These are phyloP conservation scores for Gyrodon lividus DNA, from an alignment of 768 basidiomycete species.

Conservation along the genomic window DNA sequence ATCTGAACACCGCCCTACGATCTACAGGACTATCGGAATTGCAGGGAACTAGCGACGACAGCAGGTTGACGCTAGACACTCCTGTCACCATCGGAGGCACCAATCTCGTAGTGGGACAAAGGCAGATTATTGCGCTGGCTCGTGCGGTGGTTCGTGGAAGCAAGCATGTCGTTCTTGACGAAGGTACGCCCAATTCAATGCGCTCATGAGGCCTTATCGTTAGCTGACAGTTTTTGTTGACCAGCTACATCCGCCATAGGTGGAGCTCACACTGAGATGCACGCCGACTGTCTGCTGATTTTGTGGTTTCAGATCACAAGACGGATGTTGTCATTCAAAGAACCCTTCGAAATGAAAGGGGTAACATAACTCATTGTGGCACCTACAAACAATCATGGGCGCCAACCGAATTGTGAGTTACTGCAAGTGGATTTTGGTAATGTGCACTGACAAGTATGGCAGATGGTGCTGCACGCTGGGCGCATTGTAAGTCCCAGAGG, in stretches of 20 bases:
- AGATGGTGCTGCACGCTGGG: conserved; percentile 14
- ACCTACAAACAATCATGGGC: conserved; percentile 9
- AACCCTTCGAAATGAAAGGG: conserved; percentile 4
- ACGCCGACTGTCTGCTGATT: not conserved
- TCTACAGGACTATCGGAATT: conserved; percentile 37
- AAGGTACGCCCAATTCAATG: conserved; percentile 21
- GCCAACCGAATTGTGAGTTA: conserved; percentile 7
- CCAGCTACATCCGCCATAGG: conserved; percentile 13
- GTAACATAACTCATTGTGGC: conserved; percentile 12
- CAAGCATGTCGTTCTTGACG: conserved; percentile 47
- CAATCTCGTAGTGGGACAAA: conserved; percentile 43
- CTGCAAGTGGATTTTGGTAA: not conserved
- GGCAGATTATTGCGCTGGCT: conserved; percentile 48
- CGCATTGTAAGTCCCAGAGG: conserved; percentile 1
- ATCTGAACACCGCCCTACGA: conserved; percentile 39
- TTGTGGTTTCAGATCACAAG: conserved; percentile 1
- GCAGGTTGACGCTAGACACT: conserved; percentile 43
- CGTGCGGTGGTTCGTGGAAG: conserved; percentile 40
- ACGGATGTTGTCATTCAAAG: conserved; percentile 9
- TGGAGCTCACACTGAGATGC: not conserved
- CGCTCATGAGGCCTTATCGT: not conserved
- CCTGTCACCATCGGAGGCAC: conserved; percentile 36
- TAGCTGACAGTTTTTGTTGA: not conserved
- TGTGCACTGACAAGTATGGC: not conserved
- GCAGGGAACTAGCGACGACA: conserved; percentile 26